phyloP scores from a whole-genome alignment of 805 yeast genomes.

The Geotrichum ghanense region DNA sequence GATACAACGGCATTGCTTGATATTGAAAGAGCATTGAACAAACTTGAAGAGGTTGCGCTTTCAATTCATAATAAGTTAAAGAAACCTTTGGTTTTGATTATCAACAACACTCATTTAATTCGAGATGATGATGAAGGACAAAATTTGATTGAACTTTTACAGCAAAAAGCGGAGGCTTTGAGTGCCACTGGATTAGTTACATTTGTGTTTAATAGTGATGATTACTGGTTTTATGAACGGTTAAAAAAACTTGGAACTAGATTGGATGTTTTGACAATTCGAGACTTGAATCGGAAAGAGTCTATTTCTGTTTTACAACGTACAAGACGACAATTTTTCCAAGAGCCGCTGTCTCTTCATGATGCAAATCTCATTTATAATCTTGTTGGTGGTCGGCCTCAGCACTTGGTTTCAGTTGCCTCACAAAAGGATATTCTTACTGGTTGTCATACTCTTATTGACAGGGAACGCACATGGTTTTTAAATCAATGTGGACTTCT shows the following conservation, averaged over 20 bases:
- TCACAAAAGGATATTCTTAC: conserved; percentile 25
- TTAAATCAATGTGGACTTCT: conserved; percentile 70
- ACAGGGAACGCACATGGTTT: conserved; percentile 77
- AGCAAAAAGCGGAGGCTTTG: conserved; percentile 71
- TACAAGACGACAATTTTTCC: conserved; percentile 36
- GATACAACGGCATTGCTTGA: conserved; percentile 75
- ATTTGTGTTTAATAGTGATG: conserved; percentile 68
- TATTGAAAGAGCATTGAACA: conserved; percentile 71
- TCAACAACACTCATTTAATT: conserved; percentile 66
- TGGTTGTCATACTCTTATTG: conserved; percentile 62
- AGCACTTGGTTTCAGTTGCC: conserved; percentile 58
- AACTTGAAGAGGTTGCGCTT: conserved; percentile 62
- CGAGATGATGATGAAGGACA: conserved; percentile 65
- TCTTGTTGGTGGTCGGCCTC: conserved; percentile 75
- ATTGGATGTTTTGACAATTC: conserved; percentile 57
- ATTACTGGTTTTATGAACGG: conserved; percentile 78
- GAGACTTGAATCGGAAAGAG: conserved; percentile 43
- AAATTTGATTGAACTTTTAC: conserved; percentile 59
- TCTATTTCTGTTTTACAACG: conserved; percentile 42
- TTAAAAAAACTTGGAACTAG: conserved; percentile 62
- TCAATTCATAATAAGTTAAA: conserved; percentile 26
- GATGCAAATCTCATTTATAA: conserved; percentile 47
- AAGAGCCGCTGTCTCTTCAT: conserved; percentile 29
- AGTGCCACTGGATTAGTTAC: conserved; percentile 65
- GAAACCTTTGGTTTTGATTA: conserved; percentile 55